Evolutionary conservation across 768 basidiomycete species (phyloP), one percentile per base, ranked within the genome.

Genomic region (Tricholoma terreum): DNA sequence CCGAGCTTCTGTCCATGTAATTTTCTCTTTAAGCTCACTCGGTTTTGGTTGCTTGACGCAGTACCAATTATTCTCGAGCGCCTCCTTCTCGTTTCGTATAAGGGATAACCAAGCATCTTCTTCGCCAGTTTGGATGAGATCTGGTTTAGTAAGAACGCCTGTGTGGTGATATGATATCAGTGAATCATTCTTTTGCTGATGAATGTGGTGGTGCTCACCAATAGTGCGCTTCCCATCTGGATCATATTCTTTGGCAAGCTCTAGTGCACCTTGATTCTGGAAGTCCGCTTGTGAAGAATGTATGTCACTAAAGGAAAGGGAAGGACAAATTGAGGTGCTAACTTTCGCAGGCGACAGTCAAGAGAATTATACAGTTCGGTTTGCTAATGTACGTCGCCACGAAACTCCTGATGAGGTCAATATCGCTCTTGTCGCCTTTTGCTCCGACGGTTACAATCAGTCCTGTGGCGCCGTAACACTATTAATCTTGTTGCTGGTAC

Each of bases 141-240:
- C 89, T 0, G 87, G 86, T 60, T 92, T 90, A 0, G 88, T 92
- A 17, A 89, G 75, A 15, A 89, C 86, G 48, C 87, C 88, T 88
- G 56, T 5, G 12, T 10, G 6, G 27, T 33, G 7, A 27, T 33
- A 17, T 50, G 55, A 6, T 3, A 31, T 6, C 51, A 40, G 53
- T 36, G 11, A 2, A 8, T 5, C 7, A 17, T 14, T 1, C 14
- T 48, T n/a, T 0, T 30, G 31, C 9, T 34, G 15, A 36, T 5
- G 38, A 10, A 10, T 17, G 1, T 34, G 19, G 17, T 19, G 3
- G 15, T 0, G 52, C 78, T 12, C 58, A 88, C 90, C 89, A 14
- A 91, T 85, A 0, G 89, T 92, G 4, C 88, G 77, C 50, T 77
- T 78, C 0, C 89, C 88, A 1, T 81, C 71, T 0, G 84, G 82